Conservation (phyloP, 2,329 filamentous ascomycete species). For the Rachicladosporium sp. region DNA sequence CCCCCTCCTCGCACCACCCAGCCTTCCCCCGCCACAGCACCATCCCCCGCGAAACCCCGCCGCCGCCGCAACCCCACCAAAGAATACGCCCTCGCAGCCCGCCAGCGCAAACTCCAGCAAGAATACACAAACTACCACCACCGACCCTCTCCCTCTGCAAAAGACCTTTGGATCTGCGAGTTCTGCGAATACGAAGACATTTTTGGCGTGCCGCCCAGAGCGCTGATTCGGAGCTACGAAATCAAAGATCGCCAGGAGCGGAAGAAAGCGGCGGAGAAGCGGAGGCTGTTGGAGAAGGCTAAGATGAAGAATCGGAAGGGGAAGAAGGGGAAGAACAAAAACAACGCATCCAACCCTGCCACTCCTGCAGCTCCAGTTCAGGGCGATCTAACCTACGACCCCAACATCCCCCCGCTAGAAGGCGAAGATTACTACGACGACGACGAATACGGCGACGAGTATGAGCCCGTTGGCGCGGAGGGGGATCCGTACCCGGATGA, state of each 20-base stretch:
- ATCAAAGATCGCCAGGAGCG: slow-evolving; percentile 81
- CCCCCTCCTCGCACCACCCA: slow-evolving; percentile 5
- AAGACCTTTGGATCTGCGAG: slow-evolving; percentile 89
- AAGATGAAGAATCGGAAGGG: slow-evolving; percentile 87
- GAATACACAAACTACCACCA: slow-evolving; percentile 65
- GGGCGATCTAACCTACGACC: slow-evolving; percentile 15
- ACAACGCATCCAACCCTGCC: slow-evolving; percentile 7
- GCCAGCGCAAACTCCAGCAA: slow-evolving; percentile 64
- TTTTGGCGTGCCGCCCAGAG: slow-evolving; percentile 71
- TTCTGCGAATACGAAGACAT: slow-evolving; percentile 98
- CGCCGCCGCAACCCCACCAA: slow-evolving; percentile 49
- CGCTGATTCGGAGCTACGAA: slow-evolving; percentile 83
- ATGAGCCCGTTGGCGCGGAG: slow-evolving; percentile 13
- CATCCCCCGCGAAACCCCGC: slow-evolving; percentile 43
- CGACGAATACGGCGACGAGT: slow-evolving; percentile 18
- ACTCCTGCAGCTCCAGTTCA: slow-evolving; percentile 5
- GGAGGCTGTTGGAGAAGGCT: slow-evolving; percentile 75
- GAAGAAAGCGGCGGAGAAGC: slow-evolving; percentile 71
- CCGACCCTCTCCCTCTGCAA: slow-evolving; percentile 44
- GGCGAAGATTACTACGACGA: slow-evolving; percentile 22
- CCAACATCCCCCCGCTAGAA: slow-evolving; percentile 17
- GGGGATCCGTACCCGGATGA: slow-evolving; percentile 8
- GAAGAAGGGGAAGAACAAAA: slow-evolving; percentile 47
- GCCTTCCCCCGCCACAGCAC: slow-evolving; percentile 17
- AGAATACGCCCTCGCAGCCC: slow-evolving; percentile 62